Evolutionary conservation across 2,329 filamentous ascomycete species (phyloP).

Genomic region (Fusarium sororula): DNA sequence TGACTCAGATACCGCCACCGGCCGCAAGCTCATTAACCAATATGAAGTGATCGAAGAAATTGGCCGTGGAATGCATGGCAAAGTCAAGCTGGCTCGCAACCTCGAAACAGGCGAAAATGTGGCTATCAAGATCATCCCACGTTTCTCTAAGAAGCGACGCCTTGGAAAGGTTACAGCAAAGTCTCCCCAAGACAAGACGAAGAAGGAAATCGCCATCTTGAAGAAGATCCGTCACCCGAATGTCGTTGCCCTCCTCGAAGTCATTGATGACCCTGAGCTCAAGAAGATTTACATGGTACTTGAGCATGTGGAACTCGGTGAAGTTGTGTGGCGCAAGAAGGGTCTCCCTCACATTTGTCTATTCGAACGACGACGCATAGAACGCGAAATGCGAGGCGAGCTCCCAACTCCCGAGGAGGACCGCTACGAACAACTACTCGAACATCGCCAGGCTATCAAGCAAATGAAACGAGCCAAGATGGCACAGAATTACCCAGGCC

Average conservation of each 20-base stretch:
- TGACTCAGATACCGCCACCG: conserved; percentile 87
- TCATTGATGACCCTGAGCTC: conserved; percentile 94
- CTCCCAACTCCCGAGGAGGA: conserved; percentile 68
- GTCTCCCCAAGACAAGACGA: conserved; percentile 80
- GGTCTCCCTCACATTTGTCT: conserved; percentile 83
- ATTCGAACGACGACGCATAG: conserved; percentile 82
- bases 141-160: conserved; percentile 91
- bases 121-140: conserved; percentile 97
- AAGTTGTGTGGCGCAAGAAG: conserved; percentile 93
- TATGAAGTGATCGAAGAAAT: conserved; percentile 98
- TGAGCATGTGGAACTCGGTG: conserved; percentile 92
- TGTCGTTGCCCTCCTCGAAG: conserved; percentile 92
- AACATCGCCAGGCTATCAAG: conserved; percentile 66
- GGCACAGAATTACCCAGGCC: conserved; percentile 58
- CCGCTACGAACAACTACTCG: conserved; percentile 66
- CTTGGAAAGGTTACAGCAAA: conserved; percentile 81
- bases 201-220: conserved; percentile 95
- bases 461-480: conserved; percentile 66
- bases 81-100: conserved; percentile 93
- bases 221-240: conserved; percentile 99
- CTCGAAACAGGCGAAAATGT: conserved; percentile 79
- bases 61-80: conserved; percentile 94
- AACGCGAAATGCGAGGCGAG: conserved; percentile 73
- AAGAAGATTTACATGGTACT: conserved; percentile 99
- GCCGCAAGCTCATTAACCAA: conserved; percentile 96